Evolutionary conservation across 2,329 filamentous ascomycete genomes (phyloP), one percentile per base, ranked within the genome.

Genomic region (Colletotrichum falcatum): DNA sequence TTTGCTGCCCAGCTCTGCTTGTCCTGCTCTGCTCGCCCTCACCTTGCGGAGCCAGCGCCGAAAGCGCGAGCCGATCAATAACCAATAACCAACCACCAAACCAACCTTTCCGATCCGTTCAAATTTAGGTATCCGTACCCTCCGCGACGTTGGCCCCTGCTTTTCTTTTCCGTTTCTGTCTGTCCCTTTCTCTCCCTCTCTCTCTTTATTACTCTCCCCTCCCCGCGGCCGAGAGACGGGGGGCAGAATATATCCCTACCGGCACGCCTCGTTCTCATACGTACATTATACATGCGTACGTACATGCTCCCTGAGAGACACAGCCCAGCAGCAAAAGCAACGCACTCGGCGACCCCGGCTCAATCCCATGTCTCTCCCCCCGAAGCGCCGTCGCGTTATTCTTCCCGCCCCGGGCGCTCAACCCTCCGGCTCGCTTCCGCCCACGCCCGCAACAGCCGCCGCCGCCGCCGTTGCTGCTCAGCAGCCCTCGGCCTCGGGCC

Each of bases 381-480:
- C 64, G 7, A 71, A 71, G 59, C 68, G 68, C 60, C 68, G 68
- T 42, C 68, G 68, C 20, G 65, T 63, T 12, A 71, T 71, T 42
- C 64, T 71, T 35, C 68, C 68, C 3, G 68, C 68, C 1, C 68
- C 68, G 16, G 64, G 59, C 33, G 53, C 68, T 12, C 30, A 26
- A 8, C 14, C 58, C 6, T 49, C 53, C 9, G 53, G 44, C n/a
- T 66, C 55, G 12, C 33, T 53, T 14, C 55, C 42, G 3, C 55
- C 56, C 2, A 23, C 63, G 5, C 18, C 67, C 2, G 30, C 60
- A 11, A 18, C 39, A 54, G 12, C 48, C 30, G 18, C 56, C 18
- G 11, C 48, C 11, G 16, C 56, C 2, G 9, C 48, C 4, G 35
- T 7, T 3, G 18, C 56, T 3, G 23, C 51, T 14, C 55, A 66